phyloP scores from a whole-genome alignment of 140 eudicot species.

The Erigeron philadelphicus region DNA sequence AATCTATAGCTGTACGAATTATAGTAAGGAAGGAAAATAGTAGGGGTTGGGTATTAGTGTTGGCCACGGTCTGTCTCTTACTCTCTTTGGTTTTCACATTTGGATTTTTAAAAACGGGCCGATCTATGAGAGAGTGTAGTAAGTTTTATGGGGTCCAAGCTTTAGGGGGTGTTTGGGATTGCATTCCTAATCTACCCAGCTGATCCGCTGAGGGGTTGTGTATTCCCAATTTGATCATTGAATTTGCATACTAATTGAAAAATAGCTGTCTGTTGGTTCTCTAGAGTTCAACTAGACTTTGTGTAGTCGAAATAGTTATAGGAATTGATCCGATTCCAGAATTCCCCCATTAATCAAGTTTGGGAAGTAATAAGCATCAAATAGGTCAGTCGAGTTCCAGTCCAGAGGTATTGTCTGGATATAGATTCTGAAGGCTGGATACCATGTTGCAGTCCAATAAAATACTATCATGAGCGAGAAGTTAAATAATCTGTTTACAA shows the following conservation, averaged over 20 bases:
- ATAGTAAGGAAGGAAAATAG: no score
- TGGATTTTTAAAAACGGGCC: no score
- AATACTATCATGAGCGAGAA: constrained; percentile 57
- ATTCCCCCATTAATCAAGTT: constrained; percentile 63
- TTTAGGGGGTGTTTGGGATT: no score
- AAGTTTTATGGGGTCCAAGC: no score
- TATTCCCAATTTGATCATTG: constrained; percentile 88
- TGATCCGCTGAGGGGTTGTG: constrained; percentile 65
- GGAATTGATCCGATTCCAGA: constrained; percentile 62
- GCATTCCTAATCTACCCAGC: constrained; percentile 60
- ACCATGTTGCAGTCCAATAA: constrained; percentile 46
- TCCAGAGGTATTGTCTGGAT: constrained; percentile 64
- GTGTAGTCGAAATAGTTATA: constrained; percentile 44
- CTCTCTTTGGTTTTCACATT: no score
- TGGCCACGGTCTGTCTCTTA: no score
- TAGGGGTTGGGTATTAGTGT: no score
- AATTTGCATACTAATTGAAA: constrained; percentile 47
- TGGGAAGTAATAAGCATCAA: constrained; percentile 65
- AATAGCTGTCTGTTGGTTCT: constrained; percentile 39
- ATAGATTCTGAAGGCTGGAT: constrained; percentile 50
- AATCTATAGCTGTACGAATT: no score
- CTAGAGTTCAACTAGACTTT: constrained; percentile 51
- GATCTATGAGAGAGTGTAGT: no score
- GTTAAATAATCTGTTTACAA: constrained; percentile 54
- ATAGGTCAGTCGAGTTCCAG: constrained; percentile 57